Evolutionary conservation across 345 rosid genomes (phyloP).

Genomic region (Microthlaspi erraticum): DNA sequence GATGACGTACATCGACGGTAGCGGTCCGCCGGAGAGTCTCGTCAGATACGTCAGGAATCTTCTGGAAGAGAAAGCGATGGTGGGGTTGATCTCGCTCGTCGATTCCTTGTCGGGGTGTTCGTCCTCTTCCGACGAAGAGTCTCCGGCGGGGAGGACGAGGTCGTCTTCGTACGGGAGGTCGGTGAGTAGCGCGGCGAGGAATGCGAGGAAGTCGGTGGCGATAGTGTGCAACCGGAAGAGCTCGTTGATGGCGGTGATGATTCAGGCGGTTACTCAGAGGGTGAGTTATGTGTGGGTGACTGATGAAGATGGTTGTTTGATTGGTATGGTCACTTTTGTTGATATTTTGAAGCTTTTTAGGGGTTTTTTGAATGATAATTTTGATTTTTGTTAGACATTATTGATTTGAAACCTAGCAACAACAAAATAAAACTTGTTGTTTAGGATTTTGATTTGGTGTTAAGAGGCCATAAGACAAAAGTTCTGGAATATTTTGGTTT

Average conservation of each 20-base stretch:
- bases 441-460: too few relatives aligned
- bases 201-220: conserved; percentile 85
- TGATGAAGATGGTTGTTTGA: conserved; percentile 79
- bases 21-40: conserved; percentile 87
- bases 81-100: conserved; percentile 61
- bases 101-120: conserved; percentile 42
- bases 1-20: conserved; percentile 92
- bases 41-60: conserved; percentile 58
- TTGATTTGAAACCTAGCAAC: too few relatives aligned
- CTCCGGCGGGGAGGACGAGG: conserved; percentile 26
- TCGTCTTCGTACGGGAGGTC: conserved; percentile 56
- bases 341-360: conserved; percentile 69
- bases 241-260: conserved; percentile 94
- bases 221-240: conserved; percentile 81
- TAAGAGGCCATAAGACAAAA: conserved; percentile 8
- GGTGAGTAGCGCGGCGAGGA: conserved; percentile 72
- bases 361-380: conserved; percentile 49
- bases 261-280: conserved; percentile 86
- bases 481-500: conserved; percentile 4
- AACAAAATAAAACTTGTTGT: too few relatives aligned
- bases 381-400: too few relatives aligned
- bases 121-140: conserved; percentile 70
- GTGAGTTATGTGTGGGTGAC: conserved; percentile 92
- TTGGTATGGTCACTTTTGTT: conserved; percentile 82
- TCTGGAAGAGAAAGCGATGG: conserved; percentile 60